A percentile compares a stretch with the other conserved stretches of the same genome.
These are phyloP conservation scores for Madurella fahalii DNA, from an alignment of 2,329 filamentous ascomycete species.

Conservation along the genomic window DNA sequence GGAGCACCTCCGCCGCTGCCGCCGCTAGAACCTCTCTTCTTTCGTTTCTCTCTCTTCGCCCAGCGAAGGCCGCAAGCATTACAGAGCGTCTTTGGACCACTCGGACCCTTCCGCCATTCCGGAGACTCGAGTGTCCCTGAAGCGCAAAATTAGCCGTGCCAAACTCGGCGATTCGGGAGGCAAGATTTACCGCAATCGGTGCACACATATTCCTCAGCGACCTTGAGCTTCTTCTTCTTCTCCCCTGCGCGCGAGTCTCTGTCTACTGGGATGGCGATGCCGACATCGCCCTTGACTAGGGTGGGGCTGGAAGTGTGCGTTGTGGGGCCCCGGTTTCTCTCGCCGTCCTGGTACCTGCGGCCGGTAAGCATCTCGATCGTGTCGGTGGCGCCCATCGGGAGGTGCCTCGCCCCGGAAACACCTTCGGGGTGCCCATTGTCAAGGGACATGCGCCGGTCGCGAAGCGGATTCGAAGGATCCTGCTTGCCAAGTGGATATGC, in stretches of 20 bases:
- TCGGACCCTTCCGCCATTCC: conserved; percentile 93
- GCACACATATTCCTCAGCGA: conserved; percentile 85
- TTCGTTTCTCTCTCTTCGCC: conserved; percentile 81
- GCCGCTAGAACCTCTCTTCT: conserved; percentile 17
- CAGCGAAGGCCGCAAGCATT: conserved; percentile 83
- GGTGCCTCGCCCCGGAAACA: conserved; percentile 60
- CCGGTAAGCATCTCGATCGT: conserved; percentile 93
- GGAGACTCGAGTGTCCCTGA: conserved; percentile 80
- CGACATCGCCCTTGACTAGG: conserved; percentile 78
- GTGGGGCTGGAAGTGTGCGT: conserved; percentile 78
- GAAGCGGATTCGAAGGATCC: conserved; percentile 54
- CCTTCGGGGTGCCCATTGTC: conserved; percentile 78
- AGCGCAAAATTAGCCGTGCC: neutral
- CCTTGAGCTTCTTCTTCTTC: conserved; percentile 86
- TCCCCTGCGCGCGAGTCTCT: conserved; percentile 67
- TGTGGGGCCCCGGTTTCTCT: conserved; percentile 81
- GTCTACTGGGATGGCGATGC: conserved; percentile 78
- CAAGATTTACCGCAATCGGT: conserved; percentile 71
- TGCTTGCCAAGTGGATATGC: neutral
- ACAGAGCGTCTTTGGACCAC: conserved; percentile 88
- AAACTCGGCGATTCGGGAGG: neutral
- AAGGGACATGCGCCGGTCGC: conserved; percentile 57
- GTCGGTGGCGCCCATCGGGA: conserved; percentile 71
- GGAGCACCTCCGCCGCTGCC: neutral
- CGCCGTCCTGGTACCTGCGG: conserved; percentile 79